Percentiles rank a stretch among this genome's conserved stretches.
These are phyloP conservation scores for Kwoniella shandongensis DNA, from an alignment of 768 basidiomycete genomes.

Conservation along the genomic window DNA sequence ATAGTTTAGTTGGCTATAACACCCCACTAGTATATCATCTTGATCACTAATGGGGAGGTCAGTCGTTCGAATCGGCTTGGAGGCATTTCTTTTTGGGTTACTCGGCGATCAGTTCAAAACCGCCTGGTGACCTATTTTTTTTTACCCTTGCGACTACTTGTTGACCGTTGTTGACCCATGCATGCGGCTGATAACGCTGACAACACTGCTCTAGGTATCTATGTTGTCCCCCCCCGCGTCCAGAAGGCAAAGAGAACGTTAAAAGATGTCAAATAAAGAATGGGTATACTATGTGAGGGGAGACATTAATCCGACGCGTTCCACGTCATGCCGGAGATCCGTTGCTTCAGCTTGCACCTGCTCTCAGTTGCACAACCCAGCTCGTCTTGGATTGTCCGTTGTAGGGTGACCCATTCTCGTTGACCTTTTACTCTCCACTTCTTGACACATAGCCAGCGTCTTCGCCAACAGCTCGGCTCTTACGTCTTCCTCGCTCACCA, in stretches of 20 bases:
- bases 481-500: not conserved
- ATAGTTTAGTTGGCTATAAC: slow-evolving; percentile 17
- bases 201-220: not conserved
- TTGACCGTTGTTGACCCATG: not conserved
- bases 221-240: not conserved
- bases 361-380: not conserved
- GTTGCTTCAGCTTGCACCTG: not conserved
- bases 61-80: slow-evolving; percentile 18
- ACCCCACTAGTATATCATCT: slow-evolving; percentile 10
- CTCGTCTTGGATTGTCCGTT: no score
- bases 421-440: no score
- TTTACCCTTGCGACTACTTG: no score
- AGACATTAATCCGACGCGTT: not conserved
- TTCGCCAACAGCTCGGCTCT: no score
- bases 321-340: slow-evolving; percentile 5
- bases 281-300: no score
- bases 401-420: no score
- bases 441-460: no score
- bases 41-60: slow-evolving; percentile 9
- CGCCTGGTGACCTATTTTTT: no score
- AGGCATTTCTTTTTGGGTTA: slow-evolving; percentile 7
- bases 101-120: no score
- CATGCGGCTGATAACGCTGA: not conserved
- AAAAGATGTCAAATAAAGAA: no score
- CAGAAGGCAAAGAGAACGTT: not conserved